These are phyloP conservation scores for Ustilago shanxiensis DNA, from an alignment of 1,284 basidiomycete genomes.

Conservation along the genomic window DNA sequence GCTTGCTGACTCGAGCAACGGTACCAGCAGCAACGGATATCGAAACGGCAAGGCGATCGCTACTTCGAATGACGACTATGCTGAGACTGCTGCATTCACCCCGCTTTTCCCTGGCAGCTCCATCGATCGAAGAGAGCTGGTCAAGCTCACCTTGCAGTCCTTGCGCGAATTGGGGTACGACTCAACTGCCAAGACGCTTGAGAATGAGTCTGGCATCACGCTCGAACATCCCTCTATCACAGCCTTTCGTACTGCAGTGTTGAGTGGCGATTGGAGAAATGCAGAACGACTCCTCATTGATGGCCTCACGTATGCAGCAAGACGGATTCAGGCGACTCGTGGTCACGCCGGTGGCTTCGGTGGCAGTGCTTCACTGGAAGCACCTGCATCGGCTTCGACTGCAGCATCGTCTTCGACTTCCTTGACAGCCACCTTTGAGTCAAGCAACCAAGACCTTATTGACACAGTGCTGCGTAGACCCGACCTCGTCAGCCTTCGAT, in stretches of 20 bases:
- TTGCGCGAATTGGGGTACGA: conserved; percentile 91
- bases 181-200: conserved; percentile 89
- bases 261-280: conserved; percentile 85
- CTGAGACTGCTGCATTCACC: conserved; percentile 18
- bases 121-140: conserved; percentile 84
- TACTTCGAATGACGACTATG: conserved; percentile 26
- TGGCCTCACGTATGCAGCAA: conserved; percentile 57
- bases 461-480: conserved; percentile 57
- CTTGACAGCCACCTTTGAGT: conserved; percentile 11
- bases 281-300: conserved; percentile 80
- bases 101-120: conserved; percentile 48
- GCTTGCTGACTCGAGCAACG: conserved; percentile 24
- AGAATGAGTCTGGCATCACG: conserved; percentile 90
- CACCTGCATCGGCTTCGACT: conserved; percentile 23
- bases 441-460: conserved; percentile 32
- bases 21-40: conserved; percentile 31
- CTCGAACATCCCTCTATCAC: conserved; percentile 84
- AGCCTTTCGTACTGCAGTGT: conserved; percentile 83
- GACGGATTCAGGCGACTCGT: conserved; percentile 39
- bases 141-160: conserved; percentile 89
- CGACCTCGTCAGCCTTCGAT: conserved; percentile 61
- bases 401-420: conserved; percentile 24
- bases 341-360: not conserved
- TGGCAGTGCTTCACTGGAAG: conserved; percentile 4
- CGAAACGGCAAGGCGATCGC: conserved; percentile 17